Evolutionary conservation across 352 stramenopile species (phyloP).

Genomic region (Peronospora belbahrii): DNA sequence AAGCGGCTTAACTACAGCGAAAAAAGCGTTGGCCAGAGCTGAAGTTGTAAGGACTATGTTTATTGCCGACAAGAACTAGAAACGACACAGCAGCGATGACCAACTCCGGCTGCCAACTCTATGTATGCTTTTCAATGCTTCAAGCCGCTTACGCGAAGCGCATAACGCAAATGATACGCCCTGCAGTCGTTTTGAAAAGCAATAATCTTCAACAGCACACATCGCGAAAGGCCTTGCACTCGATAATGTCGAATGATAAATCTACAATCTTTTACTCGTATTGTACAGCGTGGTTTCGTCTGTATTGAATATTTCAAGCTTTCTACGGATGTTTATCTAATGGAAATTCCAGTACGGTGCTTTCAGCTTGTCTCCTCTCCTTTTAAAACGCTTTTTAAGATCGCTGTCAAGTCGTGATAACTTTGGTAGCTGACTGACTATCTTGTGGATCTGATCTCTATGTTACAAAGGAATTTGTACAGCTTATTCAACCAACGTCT

Average conservation of each 20-base stretch:
- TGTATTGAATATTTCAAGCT: constrained; percentile 9
- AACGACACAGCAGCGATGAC: too few species aligned
- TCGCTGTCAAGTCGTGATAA: constrained; percentile 19
- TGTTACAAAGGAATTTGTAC: constrained; percentile 37
- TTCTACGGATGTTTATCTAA: constrained; percentile 10
- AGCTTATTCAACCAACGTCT: constrained; percentile 25
- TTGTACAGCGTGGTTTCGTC: constrained; percentile 1
- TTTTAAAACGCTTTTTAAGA: constrained; percentile 28
- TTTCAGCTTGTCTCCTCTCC: constrained; percentile 24
- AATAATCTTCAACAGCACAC: constrained; percentile 15
- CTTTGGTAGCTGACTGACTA: constrained; percentile 34
- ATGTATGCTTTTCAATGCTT: too few species aligned
- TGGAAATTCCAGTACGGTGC: neutral
- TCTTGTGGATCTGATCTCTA: constrained; percentile 42
- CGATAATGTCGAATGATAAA: constrained; percentile 22
- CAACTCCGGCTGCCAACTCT: too few species aligned
- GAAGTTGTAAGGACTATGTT: too few species aligned
- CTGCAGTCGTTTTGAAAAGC: too few species aligned
- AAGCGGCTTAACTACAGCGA: too few species aligned
- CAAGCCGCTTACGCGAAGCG: too few species aligned
- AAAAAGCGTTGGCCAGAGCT: too few species aligned
- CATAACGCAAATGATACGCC: too few species aligned
- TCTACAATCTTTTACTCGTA: constrained; percentile 21
- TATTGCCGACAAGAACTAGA: too few species aligned
- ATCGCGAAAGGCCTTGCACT: constrained; percentile 11